These are phyloP conservation scores for Globisporangium solare DNA, from an alignment of 352 stramenopile species.

Conservation along the genomic window DNA sequence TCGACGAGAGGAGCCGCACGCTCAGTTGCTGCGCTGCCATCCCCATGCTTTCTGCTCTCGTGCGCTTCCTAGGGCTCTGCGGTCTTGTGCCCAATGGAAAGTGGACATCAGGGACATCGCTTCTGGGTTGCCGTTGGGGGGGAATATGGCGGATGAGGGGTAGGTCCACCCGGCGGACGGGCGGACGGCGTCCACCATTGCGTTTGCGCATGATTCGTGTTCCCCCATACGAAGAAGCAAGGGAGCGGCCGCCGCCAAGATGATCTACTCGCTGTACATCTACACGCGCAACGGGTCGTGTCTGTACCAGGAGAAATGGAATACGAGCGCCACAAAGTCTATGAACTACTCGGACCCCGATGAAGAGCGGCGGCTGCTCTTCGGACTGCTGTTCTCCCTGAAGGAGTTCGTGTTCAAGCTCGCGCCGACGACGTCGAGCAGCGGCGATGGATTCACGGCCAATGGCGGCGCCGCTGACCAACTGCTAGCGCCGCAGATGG, in stretches of 20 bases:
- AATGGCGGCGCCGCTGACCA: conserved; percentile 15
- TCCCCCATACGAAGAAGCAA: no score
- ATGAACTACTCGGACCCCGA: conserved; percentile 78
- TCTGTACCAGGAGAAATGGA: conserved; percentile 91
- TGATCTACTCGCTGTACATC: conserved; percentile 93
- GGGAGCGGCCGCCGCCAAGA: conserved; percentile 13
- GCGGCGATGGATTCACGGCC: conserved; percentile 12
- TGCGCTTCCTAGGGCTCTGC: neutral
- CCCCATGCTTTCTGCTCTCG: conserved; percentile 15
- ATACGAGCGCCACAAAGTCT: conserved; percentile 41
- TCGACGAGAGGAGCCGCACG: conserved; percentile 18
- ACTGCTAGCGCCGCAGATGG: conserved; percentile 18
- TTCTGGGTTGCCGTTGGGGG: neutral
- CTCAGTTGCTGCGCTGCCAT: conserved; percentile 26
- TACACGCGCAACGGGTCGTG: conserved; percentile 87
- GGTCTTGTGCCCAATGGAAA: conserved; percentile 10
- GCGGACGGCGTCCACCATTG: conserved; percentile 4
- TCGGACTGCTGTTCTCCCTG: conserved; percentile 90
- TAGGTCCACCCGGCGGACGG: neutral
- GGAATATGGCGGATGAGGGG: neutral
- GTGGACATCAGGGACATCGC: neutral
- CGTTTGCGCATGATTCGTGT: neutral
- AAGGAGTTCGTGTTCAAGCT: conserved; percentile 88
- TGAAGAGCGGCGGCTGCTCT: conserved; percentile 90
- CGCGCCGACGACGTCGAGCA: conserved; percentile 29